Conservation (phyloP, 2,329 filamentous ascomycete species). For the Orbilia blumenaviensis region DNA sequence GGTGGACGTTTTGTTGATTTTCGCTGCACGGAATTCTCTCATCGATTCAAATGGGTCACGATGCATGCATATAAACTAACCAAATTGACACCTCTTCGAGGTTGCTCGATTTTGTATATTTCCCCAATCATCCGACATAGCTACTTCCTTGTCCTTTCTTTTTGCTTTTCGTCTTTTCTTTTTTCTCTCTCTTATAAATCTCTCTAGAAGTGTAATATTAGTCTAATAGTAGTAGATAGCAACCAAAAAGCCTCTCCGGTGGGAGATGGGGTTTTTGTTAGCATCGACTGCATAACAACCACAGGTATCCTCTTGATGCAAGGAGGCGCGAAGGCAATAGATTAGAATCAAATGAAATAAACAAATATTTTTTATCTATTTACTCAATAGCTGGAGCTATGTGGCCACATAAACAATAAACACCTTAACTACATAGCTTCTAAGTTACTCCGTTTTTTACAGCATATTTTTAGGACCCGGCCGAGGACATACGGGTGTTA, state of each 20-base stretch:
- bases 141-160: slow-evolving; percentile 32
- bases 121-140: not conserved
- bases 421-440: no score
- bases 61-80: not conserved
- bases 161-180: slow-evolving; percentile 1
- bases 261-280: slow-evolving; percentile 12
- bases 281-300: not conserved
- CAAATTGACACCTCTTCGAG: not conserved
- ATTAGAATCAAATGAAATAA: no score
- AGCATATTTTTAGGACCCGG: no score
- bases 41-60: slow-evolving; percentile 18
- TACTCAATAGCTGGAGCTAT: no score
- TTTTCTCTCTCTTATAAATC: not conserved
- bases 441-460: no score
- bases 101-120: slow-evolving; percentile 14
- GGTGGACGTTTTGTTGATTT: not conserved
- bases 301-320: not conserved
- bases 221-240: slow-evolving; percentile 21
- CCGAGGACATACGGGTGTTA: not conserved
- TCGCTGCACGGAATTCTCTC: not conserved
- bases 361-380: no score
- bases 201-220: slow-evolving; percentile 49
- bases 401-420: no score
- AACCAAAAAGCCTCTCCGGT: not conserved
- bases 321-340: not conserved